phyloP scores from a whole-genome alignment of 2,329 filamentous ascomycete genomes.

The Arthrinium puccinioides region DNA sequence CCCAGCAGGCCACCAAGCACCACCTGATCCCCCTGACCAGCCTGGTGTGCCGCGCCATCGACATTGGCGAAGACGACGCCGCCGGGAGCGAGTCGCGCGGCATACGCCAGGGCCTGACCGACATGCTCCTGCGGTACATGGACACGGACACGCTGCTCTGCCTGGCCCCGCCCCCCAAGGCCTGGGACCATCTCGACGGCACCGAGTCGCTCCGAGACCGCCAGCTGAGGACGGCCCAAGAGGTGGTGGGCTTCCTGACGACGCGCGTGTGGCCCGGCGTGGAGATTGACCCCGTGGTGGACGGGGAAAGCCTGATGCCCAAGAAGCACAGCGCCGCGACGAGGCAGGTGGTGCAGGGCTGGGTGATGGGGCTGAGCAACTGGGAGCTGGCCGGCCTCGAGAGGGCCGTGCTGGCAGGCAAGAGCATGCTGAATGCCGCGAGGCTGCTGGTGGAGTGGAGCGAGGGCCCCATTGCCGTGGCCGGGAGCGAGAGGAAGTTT shows the following conservation, averaged over 20 bases:
- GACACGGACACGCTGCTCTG: conserved; percentile 89
- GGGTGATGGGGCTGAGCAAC: conserved; percentile 63
- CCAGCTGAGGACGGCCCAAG: conserved; percentile 62
- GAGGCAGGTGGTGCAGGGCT: conserved; percentile 68
- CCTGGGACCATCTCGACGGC: conserved; percentile 38
- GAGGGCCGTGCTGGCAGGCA: conserved; percentile 73
- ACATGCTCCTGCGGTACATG: conserved; percentile 73
- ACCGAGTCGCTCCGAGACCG: conserved; percentile 59
- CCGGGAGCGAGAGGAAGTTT: conserved; percentile 40
- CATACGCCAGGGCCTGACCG: conserved; percentile 57
- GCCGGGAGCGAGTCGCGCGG: conserved; percentile 24
- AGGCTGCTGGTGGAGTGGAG: conserved; percentile 84
- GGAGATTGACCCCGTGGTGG: conserved; percentile 72
- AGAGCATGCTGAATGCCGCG: conserved; percentile 73
- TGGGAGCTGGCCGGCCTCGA: conserved; percentile 87
- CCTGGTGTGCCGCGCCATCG: conserved; percentile 72
- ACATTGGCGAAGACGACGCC: conserved; percentile 49
- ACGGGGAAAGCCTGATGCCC: conserved; percentile 69
- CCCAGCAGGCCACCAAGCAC: conserved; percentile 75
- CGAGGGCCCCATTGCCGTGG: conserved; percentile 52
- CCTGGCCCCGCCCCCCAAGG: conserved; percentile 59
- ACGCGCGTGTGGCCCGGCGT: conserved; percentile 77
- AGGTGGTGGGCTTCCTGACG: conserved; percentile 65
- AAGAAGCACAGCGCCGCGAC: conserved; percentile 66
- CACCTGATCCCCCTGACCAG: conserved; percentile 90